Evolutionary conservation across 805 yeast species (phyloP).

Genomic region (Wickerhamiella azymoides): DNA sequence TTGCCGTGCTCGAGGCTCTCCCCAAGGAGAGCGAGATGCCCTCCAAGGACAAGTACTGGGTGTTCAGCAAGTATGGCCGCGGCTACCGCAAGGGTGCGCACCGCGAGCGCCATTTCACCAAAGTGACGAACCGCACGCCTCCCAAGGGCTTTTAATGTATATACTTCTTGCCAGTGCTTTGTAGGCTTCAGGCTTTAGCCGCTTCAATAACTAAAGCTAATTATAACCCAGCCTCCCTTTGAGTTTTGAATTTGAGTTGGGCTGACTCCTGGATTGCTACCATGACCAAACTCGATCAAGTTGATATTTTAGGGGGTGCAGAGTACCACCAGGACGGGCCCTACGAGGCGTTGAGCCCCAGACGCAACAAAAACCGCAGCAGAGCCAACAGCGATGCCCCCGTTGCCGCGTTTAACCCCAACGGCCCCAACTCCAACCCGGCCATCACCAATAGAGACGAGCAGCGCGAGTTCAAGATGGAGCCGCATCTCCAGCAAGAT

Average conservation of each 20-base stretch:
- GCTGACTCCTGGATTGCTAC: background rate
- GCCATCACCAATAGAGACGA: slow-evolving; percentile 36
- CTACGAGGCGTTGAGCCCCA: slow-evolving; percentile 96
- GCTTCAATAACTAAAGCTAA: background rate
- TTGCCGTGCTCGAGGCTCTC: slow-evolving; percentile 32
- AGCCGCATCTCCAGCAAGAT: slow-evolving; percentile 32
- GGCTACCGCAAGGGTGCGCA: slow-evolving; percentile 84
- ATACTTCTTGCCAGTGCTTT: background rate
- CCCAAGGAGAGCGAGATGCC: slow-evolving; percentile 76
- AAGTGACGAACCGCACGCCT: slow-evolving; percentile 60
- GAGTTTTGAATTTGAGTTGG: background rate
- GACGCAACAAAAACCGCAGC: slow-evolving; percentile 52
- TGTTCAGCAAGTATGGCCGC: slow-evolving; percentile 58
- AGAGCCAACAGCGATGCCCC: slow-evolving; percentile 50
- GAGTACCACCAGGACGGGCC: slow-evolving; percentile 98
- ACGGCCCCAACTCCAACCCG: slow-evolving; percentile 78
- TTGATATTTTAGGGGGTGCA: slow-evolving; percentile 77
- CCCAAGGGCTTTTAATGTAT: slow-evolving; percentile 47
- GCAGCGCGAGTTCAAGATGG: slow-evolving; percentile 35
- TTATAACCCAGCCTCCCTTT: background rate
- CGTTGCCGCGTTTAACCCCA: slow-evolving; percentile 90
- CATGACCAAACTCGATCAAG: slow-evolving; percentile 53
- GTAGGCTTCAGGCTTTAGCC: no score
- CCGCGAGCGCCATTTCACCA: slow-evolving; percentile 74
- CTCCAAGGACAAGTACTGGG: slow-evolving; percentile 73